A percentile compares a stretch with the other conserved stretches of the same genome.
These are phyloP conservation scores for Flammula alnicola DNA, from an alignment of 1,284 basidiomycete genomes.

Conservation along the genomic window DNA sequence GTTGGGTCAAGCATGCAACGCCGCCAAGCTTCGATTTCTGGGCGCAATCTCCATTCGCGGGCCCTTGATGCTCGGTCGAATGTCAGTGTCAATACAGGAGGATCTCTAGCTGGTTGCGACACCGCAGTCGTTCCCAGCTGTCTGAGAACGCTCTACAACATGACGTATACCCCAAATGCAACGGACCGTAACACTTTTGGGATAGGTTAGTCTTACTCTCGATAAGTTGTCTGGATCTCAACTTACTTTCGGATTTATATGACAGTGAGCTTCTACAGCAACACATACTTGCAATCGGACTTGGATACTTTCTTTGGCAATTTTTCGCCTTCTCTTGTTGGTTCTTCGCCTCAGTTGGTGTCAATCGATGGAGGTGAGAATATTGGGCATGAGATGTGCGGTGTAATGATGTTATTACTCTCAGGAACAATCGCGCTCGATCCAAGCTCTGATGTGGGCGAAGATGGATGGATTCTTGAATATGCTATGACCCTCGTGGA, in stretches of 20 bases:
- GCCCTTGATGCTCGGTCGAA: background rate
- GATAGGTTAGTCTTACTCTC: slow-evolving; percentile 39
- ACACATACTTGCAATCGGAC: slow-evolving; percentile 34
- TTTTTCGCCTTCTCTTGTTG: slow-evolving; percentile 37
- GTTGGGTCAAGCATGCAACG: background rate
- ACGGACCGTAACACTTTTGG: slow-evolving; percentile 52
- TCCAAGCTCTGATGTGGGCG: slow-evolving; percentile 50
- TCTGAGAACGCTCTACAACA: slow-evolving; percentile 50
- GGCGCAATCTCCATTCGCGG: background rate
- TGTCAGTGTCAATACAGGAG: background rate
- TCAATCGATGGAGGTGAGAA: slow-evolving; percentile 35
- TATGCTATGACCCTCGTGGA: slow-evolving; percentile 43
- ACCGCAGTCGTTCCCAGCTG: slow-evolving; percentile 48
- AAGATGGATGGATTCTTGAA: slow-evolving; percentile 56
- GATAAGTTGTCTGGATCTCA: background rate
- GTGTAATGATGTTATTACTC: slow-evolving; percentile 21
- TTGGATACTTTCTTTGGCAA: slow-evolving; percentile 39
- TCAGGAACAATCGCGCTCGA: slow-evolving; percentile 38
- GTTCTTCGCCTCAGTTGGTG: slow-evolving; percentile 29
- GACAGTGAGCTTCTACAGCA: slow-evolving; percentile 33
- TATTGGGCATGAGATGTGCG: background rate
- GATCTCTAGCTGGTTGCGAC: slow-evolving; percentile 23
- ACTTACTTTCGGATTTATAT: background rate
- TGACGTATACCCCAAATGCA: slow-evolving; percentile 44
- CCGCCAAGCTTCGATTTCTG: background rate